These are phyloP conservation scores for Annulohypoxylon nitens DNA, from an alignment of 495 filamentous ascomycete genomes.

Conservation along the genomic window DNA sequence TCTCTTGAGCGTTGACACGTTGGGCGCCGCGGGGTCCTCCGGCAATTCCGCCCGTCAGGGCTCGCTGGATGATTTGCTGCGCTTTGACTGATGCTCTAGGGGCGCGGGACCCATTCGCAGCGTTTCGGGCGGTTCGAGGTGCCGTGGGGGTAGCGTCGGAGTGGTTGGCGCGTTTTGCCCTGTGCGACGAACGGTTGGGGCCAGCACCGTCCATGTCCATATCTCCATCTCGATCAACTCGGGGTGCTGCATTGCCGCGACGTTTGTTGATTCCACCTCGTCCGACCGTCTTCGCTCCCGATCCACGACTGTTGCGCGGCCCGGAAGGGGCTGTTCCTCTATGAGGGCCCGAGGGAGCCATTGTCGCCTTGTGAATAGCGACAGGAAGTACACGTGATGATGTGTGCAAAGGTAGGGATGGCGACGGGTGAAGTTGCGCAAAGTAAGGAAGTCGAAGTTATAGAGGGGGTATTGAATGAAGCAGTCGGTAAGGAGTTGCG, in stretches of 20 bases:
- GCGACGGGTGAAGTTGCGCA: neutral
- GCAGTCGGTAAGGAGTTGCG: neutral
- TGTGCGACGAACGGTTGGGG: slow-evolving; percentile 51
- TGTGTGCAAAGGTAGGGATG: neutral
- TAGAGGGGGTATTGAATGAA: neutral
- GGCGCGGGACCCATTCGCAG: slow-evolving; percentile 49
- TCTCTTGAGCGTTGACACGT: slow-evolving; percentile 32
- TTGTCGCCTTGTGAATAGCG: slow-evolving; percentile 32
- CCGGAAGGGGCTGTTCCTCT: slow-evolving; percentile 51
- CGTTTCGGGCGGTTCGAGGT: slow-evolving; percentile 29
- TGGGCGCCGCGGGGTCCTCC: slow-evolving; percentile 29
- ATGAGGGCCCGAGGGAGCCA: slow-evolving; percentile 56
- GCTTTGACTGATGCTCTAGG: slow-evolving; percentile 51
- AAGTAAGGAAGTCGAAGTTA: neutral
- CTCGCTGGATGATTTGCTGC: slow-evolving; percentile 54
- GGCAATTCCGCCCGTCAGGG: slow-evolving; percentile 39
- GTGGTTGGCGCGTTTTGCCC: slow-evolving; percentile 41
- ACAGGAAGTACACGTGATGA: slow-evolving; percentile 5
- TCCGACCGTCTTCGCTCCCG: slow-evolving; percentile 25
- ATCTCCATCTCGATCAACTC: slow-evolving; percentile 84
- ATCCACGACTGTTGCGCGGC: slow-evolving; percentile 44
- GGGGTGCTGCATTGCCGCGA: slow-evolving; percentile 56
- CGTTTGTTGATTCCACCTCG: slow-evolving; percentile 83
- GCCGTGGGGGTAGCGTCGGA: slow-evolving; percentile 39
- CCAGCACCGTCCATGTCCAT: slow-evolving; percentile 76